Base-by-base conservation (phyloP, 495 filamentous ascomycete species). In the Neurospora terricola region DNA sequence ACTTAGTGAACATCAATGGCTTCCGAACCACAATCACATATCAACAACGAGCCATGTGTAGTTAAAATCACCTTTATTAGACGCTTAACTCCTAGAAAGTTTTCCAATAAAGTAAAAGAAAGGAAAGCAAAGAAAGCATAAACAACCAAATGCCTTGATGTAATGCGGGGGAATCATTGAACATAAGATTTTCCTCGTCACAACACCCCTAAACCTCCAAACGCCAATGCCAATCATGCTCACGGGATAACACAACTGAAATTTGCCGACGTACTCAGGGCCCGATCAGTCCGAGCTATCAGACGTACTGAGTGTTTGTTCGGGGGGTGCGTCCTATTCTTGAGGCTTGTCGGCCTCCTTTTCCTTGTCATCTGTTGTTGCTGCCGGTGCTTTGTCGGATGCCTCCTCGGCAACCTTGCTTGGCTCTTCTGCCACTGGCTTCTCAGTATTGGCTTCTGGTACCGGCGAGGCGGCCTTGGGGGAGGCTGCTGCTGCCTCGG, bases 361-460 rank as follows among this genome's bases (percentile, higher is more conserved):
- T 71, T 62, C 30, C 42, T 71, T 71, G 34, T 76, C 74, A 42
- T 70, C 37, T 38, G 71, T 54, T 21, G 48, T 12, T 36, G 71
- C 59, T 16, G 48, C 54, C 11, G 72, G 38, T 21, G 30, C 72
- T 40, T 69, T 70, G n/a, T 40, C 72, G 3, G 75, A 54, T 2
- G 68, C 36, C 48, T 73, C 54, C 14, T 36, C 59, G n/a, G 18
- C 21, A 21, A 21, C 54, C 59, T 69, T 72, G 21, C 36, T 21
- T 18, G 14, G 21, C 59, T 72, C 71, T 38, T 72, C 62, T 39
- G 37, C 42, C 38, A 27, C 16, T 42, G 70, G 11, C 27, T n/a
- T 69, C 39, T 37, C 72, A 37, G 18, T 10, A 37, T 27, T 34
- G 36, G 37, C 68, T 30, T 62, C 70, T 5, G 70, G 39, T 9